Conservation (phyloP, 2,329 filamentous ascomycete species). For the Nannizziopsis barbatae region DNA sequence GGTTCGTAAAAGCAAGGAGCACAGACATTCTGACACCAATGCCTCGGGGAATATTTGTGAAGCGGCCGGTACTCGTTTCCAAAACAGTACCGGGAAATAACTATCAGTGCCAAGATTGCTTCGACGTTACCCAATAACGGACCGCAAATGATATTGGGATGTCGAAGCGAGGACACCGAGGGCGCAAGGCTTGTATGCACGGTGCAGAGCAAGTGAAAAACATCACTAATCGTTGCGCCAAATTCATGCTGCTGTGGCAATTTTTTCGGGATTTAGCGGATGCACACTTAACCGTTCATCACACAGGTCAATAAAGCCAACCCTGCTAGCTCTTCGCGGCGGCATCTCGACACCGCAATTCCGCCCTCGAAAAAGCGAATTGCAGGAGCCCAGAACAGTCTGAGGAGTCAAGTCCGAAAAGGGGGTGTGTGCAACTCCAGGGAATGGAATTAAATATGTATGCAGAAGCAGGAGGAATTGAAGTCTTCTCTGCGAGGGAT, state of each 20-base stretch:
- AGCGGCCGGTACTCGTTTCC: not conserved
- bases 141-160: not conserved
- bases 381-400: not conserved
- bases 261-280: no score
- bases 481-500: not conserved
- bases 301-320: no score
- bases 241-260: no score
- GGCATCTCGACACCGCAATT: not conserved
- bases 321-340: no score
- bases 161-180: not conserved
- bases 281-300: no score
- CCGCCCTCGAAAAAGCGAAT: not conserved
- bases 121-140: conserved; percentile 2
- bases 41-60: conserved; percentile 1
- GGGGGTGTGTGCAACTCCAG: not conserved
- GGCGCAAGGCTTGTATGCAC: conserved; percentile 1
- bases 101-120: not conserved
- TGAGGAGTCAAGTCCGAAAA: no score
- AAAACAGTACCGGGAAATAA: not conserved
- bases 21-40: not conserved
- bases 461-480: not conserved
- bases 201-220: not conserved
- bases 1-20: not conserved
- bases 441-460: not conserved
- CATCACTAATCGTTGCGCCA: no score